A percentile compares a stretch with the other conserved stretches of the same genome.
Evolutionary conservation across 108 stramenopile species (phyloP).

Genomic region (Nitzschia sp.): DNA sequence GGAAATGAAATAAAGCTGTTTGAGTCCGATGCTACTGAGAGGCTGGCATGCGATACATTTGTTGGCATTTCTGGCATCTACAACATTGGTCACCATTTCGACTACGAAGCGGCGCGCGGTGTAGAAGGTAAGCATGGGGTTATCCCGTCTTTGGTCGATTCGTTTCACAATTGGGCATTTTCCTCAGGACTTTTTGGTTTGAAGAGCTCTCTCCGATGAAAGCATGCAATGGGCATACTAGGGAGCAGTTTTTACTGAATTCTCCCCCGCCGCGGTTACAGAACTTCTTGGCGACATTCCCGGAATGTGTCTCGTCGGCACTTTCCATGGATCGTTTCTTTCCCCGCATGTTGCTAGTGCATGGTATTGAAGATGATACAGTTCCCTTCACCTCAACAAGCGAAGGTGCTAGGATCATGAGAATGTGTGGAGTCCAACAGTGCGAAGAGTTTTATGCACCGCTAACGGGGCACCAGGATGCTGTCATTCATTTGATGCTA

Average conservation of each 20-base stretch:
- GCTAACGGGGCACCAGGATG: slow-evolving; percentile 69
- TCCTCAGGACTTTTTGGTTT: neutral
- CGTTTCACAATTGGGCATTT: neutral
- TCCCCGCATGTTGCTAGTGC: slow-evolving; percentile 59
- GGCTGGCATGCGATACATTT: slow-evolving; percentile 39
- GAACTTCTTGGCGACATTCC: slow-evolving; percentile 18
- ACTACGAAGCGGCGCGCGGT: slow-evolving; percentile 82
- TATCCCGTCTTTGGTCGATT: neutral
- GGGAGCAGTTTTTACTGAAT: slow-evolving; percentile 53
- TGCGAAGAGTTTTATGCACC: slow-evolving; percentile 70
- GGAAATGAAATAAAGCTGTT: slow-evolving; percentile 3
- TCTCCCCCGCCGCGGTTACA: slow-evolving; percentile 58
- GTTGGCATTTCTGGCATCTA: slow-evolving; percentile 78
- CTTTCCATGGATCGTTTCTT: slow-evolving; percentile 6
- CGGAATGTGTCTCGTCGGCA: neutral
- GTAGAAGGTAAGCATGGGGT: slow-evolving; percentile 49
- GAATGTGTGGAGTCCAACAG: slow-evolving; percentile 48
- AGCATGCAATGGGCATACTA: slow-evolving; percentile 61
- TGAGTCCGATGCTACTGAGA: neutral
- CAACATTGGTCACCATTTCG: slow-evolving; percentile 82
- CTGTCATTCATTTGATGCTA: slow-evolving; percentile 77
- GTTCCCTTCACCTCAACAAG: slow-evolving; percentile 81
- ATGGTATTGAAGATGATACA: slow-evolving; percentile 81
- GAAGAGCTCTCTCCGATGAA: slow-evolving; percentile 80
- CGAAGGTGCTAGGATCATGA: slow-evolving; percentile 63